Base-by-base conservation (phyloP, 768 basidiomycete species). In the Lactarius sanguifluus region DNA sequence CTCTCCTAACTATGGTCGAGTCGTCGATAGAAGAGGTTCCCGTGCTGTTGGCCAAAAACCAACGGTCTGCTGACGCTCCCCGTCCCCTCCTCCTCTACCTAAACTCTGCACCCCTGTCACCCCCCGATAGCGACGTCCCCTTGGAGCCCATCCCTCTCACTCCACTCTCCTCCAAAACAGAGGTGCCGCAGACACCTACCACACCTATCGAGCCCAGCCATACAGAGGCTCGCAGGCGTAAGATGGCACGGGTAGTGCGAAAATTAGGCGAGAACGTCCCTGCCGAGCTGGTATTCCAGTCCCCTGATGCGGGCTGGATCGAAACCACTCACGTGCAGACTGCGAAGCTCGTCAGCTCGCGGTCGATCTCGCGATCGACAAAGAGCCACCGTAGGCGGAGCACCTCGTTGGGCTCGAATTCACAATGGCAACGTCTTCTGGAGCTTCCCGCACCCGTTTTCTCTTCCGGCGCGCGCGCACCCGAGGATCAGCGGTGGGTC, bases 61-160 rank as follows among this genome's bases (percentile, higher is more conserved):
- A 57, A 2, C 61, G 62, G 13, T 67, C 67, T n/a, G 65, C 52
- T 30, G 62, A 61, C 23, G 61, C 71, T 9, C 75, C 76, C 2
- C 71, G 62, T 52, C 77, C 77, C 38, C 74, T 78, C 68, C 70
- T 78, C 57, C 76, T 77, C 36, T 72, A 73, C 59, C 64, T 77
- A 36, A 74, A 76, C 66, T 54, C 75, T 30, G 70, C 74, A 45
- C 72, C 74, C 28, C 69, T 75, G 60, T 66, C 72, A 9, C 65
- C 73, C 9, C 61, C 61, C 34, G 75, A 77, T 25, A 50, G 10
- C n/a, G 9, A 47, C 13, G 36, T 38, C n/a, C 64, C 69, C 72
- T 2, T 68, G n/a, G 68, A 59, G n/a, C 12, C 56, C 50, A 85
- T 86, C 62, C 86, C 61, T 38, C 45, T 52, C 45, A 47, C 66